These are phyloP conservation scores for Bryoerythrophyllum caledonicum DNA, from an alignment of 225 moss, liverwort and hornwort genomes.

Conservation along the genomic window DNA sequence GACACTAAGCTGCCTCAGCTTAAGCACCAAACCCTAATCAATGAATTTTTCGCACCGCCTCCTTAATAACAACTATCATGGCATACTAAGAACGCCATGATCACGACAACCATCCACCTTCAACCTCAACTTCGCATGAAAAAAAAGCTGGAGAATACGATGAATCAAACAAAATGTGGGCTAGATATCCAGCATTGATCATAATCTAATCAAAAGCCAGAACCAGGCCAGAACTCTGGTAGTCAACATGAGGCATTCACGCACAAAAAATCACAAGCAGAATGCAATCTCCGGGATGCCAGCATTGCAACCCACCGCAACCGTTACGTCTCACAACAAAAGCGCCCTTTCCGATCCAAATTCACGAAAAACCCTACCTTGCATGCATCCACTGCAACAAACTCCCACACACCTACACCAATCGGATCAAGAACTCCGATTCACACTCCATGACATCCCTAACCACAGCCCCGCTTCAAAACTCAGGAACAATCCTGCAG, in stretches of 20 bases:
- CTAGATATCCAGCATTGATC: background rate
- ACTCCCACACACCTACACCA: background rate
- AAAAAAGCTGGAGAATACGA: background rate
- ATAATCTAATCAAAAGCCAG: background rate
- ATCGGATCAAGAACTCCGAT: background rate
- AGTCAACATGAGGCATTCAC: background rate
- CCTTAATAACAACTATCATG: background rate
- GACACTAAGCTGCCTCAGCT: constrained; percentile 4
- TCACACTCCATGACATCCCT: background rate
- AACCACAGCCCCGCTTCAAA: constrained; percentile 5
- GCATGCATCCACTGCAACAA: background rate
- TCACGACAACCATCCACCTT: background rate
- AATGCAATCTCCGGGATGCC: background rate
- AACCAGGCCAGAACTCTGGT: constrained; percentile 5
- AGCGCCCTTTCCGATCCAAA: constrained; percentile 17
- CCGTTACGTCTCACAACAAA: background rate
- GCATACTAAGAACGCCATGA: constrained; percentile 5
- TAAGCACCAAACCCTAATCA: constrained; percentile 14
- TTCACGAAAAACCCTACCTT: background rate
- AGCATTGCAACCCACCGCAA: constrained; percentile 12
- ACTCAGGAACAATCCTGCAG: background rate
- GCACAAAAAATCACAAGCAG: background rate
- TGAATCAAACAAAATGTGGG: background rate
- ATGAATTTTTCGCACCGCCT: background rate
- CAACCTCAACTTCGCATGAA: background rate